Evolutionary conservation across 176 grass and related monocot species (phyloP), one percentile per base, ranked within the genome.

Genomic region (Raddia distichophylla): DNA sequence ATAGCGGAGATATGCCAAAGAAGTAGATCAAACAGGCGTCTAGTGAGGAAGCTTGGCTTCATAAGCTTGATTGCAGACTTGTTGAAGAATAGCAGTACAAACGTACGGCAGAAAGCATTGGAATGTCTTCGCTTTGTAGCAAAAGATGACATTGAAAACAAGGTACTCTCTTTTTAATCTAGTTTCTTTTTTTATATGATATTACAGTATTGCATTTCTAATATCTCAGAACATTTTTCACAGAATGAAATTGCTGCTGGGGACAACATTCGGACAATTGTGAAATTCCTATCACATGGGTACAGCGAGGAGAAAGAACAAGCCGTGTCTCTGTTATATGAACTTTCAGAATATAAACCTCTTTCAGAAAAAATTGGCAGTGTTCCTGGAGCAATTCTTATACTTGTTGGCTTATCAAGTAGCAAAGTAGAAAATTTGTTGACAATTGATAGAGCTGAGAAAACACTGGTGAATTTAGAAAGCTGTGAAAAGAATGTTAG

Each of bases 401-500:
- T 98, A 79, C 86, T 98, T 43, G 95, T 98, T 60, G 92, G 95
- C 33, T 90, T 94, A 78, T 86, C 92, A 45, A 94, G 95, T 82
- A 91, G 92, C 85, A 94, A 94, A 70, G 88, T 83, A 52, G 95
- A 93, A 87, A 94, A 94, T 64, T 18, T 73, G 52, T 80, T 80
- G 53, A 89, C 73, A 70, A 58, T 98, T 74, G 90, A 93, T 81
- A 93, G 63, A 85, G 88, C 95, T 81, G 92, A 94, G 35, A 92
- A 87, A 45, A 94, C 84, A 75, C 82, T 98, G 35, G 84, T 93
- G 59, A 98, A 98, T 88, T 84, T 94, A 64, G 95, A 91, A 83
- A 91, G 78, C 32, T 98, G 83, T 69, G 95, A 98, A 85, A 91
- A 89, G 75, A 98, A 98, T 94, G 95, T 98, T 81, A 94, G 92